Conservation (phyloP, 2,329 filamentous ascomycete genomes). For the Colletotrichum endophyticum region DNA sequence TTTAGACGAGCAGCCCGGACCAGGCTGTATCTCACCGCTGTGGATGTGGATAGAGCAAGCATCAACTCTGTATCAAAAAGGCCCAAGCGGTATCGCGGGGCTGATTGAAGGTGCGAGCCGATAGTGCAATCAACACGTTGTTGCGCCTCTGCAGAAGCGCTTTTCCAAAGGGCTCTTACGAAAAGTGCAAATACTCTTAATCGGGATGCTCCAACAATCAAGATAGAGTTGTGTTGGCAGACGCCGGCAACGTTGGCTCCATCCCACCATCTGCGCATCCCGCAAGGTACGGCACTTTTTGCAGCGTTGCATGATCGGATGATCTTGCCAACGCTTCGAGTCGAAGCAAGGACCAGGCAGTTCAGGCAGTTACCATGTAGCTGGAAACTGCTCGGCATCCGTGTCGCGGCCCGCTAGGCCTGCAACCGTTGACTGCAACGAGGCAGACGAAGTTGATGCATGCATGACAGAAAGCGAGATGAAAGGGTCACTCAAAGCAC, state of each 20-base stretch:
- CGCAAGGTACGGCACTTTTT: background rate
- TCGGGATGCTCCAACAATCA: background rate
- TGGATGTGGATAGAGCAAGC: background rate
- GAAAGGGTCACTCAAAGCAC: constrained; percentile 12
- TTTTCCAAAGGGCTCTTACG: background rate
- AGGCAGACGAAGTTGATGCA: background rate
- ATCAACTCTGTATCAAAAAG: background rate
- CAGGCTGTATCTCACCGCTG: background rate
- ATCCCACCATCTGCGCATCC: background rate
- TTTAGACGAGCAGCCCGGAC: background rate
- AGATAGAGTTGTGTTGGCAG: background rate
- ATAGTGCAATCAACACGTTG: background rate
- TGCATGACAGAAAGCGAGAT: constrained; percentile 17
- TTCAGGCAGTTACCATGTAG: constrained; percentile 18
- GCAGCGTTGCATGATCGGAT: constrained; percentile 19
- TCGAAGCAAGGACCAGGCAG: background rate
- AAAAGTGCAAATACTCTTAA: background rate
- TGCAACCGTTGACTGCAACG: constrained; percentile 5
- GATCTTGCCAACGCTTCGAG: constrained; percentile 2
- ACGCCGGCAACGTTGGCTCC: background rate
- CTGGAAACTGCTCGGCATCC: constrained; percentile 14
- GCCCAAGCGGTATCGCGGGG: constrained; percentile 1
- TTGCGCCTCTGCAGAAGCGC: background rate
- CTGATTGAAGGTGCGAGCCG: background rate
- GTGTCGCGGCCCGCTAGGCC: constrained; percentile 9